Percentiles rank a stretch among this genome's conserved stretches.
phyloP scores from a whole-genome alignment of 2,329 filamentous ascomycete genomes.

The Pseudophaeomoniella oleicola region DNA sequence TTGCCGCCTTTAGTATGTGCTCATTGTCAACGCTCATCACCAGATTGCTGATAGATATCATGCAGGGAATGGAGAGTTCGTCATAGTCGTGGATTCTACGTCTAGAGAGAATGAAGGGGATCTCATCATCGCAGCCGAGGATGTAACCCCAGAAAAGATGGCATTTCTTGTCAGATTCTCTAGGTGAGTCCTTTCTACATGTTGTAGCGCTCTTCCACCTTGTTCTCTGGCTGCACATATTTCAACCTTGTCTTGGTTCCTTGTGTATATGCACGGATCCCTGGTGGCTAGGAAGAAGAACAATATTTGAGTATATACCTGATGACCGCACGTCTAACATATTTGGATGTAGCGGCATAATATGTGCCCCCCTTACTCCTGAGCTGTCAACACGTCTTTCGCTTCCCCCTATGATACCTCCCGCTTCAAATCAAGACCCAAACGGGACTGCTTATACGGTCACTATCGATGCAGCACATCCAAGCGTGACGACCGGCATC shows the following conservation, averaged over 20 bases:
- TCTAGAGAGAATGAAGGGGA: slow-evolving; percentile 96
- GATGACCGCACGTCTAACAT: background rate
- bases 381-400: slow-evolving; percentile 53
- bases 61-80: slow-evolving; percentile 69
- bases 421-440: slow-evolving; percentile 56
- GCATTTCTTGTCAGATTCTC: slow-evolving; percentile 90
- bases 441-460: slow-evolving; percentile 89
- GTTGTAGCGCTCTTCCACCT: background rate
- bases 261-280: no score
- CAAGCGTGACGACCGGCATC: slow-evolving; percentile 74
- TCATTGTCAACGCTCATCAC: no score
- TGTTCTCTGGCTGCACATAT: background rate
- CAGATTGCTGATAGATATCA: no score
- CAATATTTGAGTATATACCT: no score
- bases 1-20: slow-evolving; percentile 15
- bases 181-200: slow-evolving; percentile 31
- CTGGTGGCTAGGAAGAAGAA: no score
- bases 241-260: background rate
- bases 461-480: slow-evolving; percentile 64
- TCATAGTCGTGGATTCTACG: slow-evolving; percentile 86
- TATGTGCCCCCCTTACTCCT: slow-evolving; percentile 73
- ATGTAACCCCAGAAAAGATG: slow-evolving; percentile 78
- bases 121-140: slow-evolving; percentile 81
- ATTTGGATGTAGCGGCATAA: slow-evolving; percentile 48
- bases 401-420: slow-evolving; percentile 76